These are phyloP conservation scores for Hanseniaspora thailandica DNA, from an alignment of 805 yeast species.

Conservation along the genomic window DNA sequence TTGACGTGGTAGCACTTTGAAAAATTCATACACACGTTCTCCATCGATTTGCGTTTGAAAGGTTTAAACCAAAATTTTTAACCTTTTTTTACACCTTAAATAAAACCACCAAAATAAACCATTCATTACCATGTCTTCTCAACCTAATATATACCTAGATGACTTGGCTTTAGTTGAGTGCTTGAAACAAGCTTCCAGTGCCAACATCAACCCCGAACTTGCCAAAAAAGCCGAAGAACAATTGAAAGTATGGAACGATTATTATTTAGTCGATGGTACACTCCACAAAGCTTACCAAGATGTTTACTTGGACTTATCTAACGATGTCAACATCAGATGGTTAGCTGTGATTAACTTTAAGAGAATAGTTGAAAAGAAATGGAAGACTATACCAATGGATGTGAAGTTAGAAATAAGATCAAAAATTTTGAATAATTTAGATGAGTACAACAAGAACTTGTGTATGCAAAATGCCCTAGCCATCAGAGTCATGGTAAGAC, in stretches of 20 bases:
- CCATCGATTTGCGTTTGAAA: too few species aligned
- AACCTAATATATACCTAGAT: slow-evolving; percentile 17
- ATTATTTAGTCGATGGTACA: slow-evolving; percentile 53
- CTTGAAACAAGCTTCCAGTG: slow-evolving; percentile 40
- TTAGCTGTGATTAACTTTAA: slow-evolving; percentile 77
- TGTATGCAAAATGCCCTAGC: slow-evolving; percentile 78
- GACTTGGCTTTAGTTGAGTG: slow-evolving; percentile 29
- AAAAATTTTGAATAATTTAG: slow-evolving; percentile 46
- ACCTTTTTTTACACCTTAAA: too few species aligned
- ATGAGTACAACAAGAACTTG: slow-evolving; percentile 63
- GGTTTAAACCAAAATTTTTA: neutral
- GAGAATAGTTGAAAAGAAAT: slow-evolving; percentile 71
- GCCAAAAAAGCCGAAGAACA: slow-evolving; percentile 52
- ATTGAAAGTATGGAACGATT: slow-evolving; percentile 16
- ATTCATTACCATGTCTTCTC: slow-evolving; percentile 3
- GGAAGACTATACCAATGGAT: slow-evolving; percentile 56
- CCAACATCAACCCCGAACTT: slow-evolving; percentile 29
- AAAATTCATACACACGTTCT: too few species aligned
- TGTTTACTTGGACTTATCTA: slow-evolving; percentile 47
- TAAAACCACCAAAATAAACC: neutral
- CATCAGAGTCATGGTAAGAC: slow-evolving; percentile 61
- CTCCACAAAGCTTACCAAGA: slow-evolving; percentile 47
- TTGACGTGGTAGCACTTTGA: too few species aligned
- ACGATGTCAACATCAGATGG: slow-evolving; percentile 67
- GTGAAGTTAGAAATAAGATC: slow-evolving; percentile 57